Base-by-base conservation (phyloP, 2,329 filamentous ascomycete species). In the Hypomyces rosellus region DNA sequence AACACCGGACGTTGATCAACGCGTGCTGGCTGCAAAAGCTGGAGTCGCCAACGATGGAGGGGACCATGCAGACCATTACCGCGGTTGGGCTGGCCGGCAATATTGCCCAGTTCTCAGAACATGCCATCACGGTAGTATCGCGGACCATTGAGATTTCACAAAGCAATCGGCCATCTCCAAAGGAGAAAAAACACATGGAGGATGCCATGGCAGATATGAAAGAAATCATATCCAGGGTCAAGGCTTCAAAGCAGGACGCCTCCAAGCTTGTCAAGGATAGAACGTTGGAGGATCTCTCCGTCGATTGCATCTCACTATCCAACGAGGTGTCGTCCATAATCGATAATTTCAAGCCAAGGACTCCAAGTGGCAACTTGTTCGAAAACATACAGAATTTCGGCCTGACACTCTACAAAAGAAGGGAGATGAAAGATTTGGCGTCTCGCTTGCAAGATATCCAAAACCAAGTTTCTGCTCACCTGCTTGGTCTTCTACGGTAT, bases 31-130 rank as follows among this genome's bases (percentile, higher is more conserved):
- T 20, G 20, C 20, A 20, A 20, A 20, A 20, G 20, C 20, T 20
- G 20, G 20, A 20, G 20, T 20, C 20, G 9, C 25, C 25, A 30
- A 30, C 25, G 9, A 30, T 30, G 9, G 25, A 7, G 6, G 9
- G 25, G 2, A 33, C 38, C n/a, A 49, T 49, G 47, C 38, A 49
- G n/a, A 16, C 40, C 8, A 41, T 49, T 16, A n/a, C 33, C 15
- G 40, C 40, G 5, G 36, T 49, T 18, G 41, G 39, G 9, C 34
- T 49, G 16, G 47, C 47, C 14, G 34, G 47, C 34, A 49, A 43
- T 37, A 40, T 44, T 14, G 47, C 41, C 40, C 47, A 44, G 12
- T 43, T 43, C 25, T 14, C 36, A 12, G 47, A 49, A 13, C 36
- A 49, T 44, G 40, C 47, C 5, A 30, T 49, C 34, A 44, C 25